These are phyloP conservation scores for Umbelopsis ramanniana DNA, from an alignment of 192 early-diverging fungal genomes.

Conservation along the genomic window DNA sequence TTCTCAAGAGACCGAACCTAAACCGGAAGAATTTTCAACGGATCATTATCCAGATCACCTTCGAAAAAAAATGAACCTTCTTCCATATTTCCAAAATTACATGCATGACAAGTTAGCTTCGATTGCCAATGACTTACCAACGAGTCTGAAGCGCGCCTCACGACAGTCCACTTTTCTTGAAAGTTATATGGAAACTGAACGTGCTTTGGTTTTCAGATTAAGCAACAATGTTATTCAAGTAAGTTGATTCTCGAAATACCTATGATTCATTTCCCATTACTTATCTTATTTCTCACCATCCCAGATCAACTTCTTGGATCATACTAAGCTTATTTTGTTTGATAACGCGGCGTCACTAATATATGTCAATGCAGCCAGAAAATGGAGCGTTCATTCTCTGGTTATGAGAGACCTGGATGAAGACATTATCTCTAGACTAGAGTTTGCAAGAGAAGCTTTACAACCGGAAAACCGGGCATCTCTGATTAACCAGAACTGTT, in stretches of 20 bases:
- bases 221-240: constrained; percentile 75
- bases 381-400: constrained; percentile 4
- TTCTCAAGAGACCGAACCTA: background rate
- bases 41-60: constrained; percentile 52
- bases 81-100: constrained; percentile 64
- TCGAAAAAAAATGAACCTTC: constrained; percentile 63
- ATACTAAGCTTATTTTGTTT: constrained; percentile 3
- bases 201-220: constrained; percentile 68
- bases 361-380: constrained; percentile 2
- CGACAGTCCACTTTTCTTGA: constrained; percentile 56
- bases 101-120: constrained; percentile 61
- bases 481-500: background rate
- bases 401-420: background rate
- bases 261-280: no score
- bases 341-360: background rate
- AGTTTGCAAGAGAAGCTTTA: constrained; percentile 8
- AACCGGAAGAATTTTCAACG: constrained; percentile 38
- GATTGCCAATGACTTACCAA: constrained; percentile 23
- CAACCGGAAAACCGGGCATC: background rate
- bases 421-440: background rate
- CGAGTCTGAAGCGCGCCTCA: background rate
- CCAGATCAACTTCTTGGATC: constrained; percentile 16
- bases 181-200: constrained; percentile 66
- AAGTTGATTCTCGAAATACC: background rate
- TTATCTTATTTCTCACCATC: background rate